phyloP scores from a whole-genome alignment of 306 rosid genomes.

The Fragaria iinumae region DNA sequence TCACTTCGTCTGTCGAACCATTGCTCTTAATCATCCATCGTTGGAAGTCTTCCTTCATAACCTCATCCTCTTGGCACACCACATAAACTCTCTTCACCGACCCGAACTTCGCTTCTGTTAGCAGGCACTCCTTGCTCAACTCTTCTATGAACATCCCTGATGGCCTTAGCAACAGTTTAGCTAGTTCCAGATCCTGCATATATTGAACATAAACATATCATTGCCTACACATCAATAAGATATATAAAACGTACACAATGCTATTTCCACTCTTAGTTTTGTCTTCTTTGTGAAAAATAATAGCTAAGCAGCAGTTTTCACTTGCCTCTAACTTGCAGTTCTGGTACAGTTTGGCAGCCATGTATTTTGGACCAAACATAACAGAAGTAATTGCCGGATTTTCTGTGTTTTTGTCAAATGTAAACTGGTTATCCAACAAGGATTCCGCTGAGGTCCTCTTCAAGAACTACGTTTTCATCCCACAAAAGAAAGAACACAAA shows the following conservation, averaged over 20 bases:
- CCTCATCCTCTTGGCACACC: constrained; percentile 30
- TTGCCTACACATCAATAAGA: background rate
- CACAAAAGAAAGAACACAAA: background rate
- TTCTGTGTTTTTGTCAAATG: background rate
- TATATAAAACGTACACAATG: background rate
- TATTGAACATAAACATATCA: background rate
- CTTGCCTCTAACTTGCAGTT: constrained; percentile 26
- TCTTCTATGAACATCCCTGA: constrained; percentile 27
- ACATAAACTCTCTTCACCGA: constrained; percentile 18
- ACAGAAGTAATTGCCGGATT: constrained; percentile 20
- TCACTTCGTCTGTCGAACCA: constrained; percentile 14
- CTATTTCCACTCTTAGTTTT: background rate
- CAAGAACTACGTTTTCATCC: constrained; percentile 19
- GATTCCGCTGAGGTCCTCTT: constrained; percentile 24
- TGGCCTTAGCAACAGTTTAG: constrained; percentile 25
- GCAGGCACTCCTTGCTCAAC: constrained; percentile 9
- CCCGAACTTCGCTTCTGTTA: constrained; percentile 28
- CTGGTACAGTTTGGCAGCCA: constrained; percentile 21
- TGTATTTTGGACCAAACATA: constrained; percentile 23
- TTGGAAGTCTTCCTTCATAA: constrained; percentile 29
- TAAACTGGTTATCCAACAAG: constrained; percentile 18
- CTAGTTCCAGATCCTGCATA: constrained; percentile 35
- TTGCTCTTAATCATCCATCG: constrained; percentile 28
- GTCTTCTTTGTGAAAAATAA: background rate
- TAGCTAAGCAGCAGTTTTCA: background rate